Base-by-base conservation (phyloP, 139 green algal genomes). In the Chlorella sp. region DNA sequence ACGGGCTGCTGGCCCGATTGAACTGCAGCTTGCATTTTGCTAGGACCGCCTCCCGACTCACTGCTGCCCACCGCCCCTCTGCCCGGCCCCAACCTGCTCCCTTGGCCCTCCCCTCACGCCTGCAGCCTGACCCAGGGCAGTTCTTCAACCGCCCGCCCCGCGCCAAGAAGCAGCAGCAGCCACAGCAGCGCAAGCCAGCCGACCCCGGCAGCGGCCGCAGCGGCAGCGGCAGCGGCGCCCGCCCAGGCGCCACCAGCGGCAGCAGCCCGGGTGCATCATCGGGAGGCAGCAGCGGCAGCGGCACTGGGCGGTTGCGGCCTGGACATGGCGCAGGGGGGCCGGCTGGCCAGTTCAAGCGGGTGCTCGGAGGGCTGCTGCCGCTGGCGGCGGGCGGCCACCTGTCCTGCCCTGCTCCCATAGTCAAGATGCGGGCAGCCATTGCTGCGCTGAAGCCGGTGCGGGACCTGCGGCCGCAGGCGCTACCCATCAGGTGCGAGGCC, bases 351-450 rank as follows among this genome's bases (percentile, higher is more conserved):
- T 20, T 38, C 38, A n/a, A 28, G 28, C 20, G 36, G 0, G 51
- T 68, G 21, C 44, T 93, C 38, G 88, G 89, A 28, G 83, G 84
- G 3, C 85, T 97, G n/a, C 71, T 94, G 0, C 92, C 92, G 0
- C 78, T 95, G 28, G 60, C 75, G 16, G 87, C 81, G 11, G 34
- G 84, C 4, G 91, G 88, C 11, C 81, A 96, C 63, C 47, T 96
- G 17, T 4, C 74, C 6, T 98, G 95, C 90, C 95, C 95, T 0
- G 55, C 92, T 15, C 74, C 89, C 3, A 96, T 98, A 21, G 78
- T 98, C 16, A 88, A 89, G 20, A 91, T 94, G 74, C 89, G 95
- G 0, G 95, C 94, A 4, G 89, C 89, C 9, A 84, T 98, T 0
- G 91, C 95, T 0, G 80, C 84, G 17, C 90, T 93, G 0, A 81